Evolutionary conservation across 2,329 filamentous ascomycete species (phyloP).

Genomic region (Microascus cirrosus): DNA sequence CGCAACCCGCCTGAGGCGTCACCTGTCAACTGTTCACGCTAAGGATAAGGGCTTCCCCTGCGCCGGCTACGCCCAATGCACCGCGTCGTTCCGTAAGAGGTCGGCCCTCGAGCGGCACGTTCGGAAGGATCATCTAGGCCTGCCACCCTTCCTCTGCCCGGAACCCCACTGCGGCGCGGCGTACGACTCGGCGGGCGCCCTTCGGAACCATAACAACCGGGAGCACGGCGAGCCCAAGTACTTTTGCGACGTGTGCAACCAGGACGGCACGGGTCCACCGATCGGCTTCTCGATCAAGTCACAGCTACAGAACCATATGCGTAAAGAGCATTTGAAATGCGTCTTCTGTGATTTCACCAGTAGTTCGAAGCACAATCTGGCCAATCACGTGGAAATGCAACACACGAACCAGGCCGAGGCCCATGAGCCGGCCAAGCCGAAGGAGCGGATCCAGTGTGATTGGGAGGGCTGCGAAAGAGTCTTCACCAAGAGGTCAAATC

Average conservation of each 20-base stretch:
- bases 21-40: conserved; percentile 63
- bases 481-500: conserved; percentile 77
- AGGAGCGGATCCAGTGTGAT: conserved; percentile 45
- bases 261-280: conserved; percentile 24
- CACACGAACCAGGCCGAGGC: conserved; percentile 55
- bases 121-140: conserved; percentile 59
- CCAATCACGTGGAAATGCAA: conserved; percentile 66
- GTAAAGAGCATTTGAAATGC: conserved; percentile 64
- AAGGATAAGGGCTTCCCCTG: conserved; percentile 61
- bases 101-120: conserved; percentile 78
- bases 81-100: conserved; percentile 75
- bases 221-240: conserved; percentile 61
- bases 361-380: conserved; percentile 53
- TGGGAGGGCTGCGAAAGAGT: conserved; percentile 58
- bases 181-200: conserved; percentile 62
- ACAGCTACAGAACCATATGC: conserved; percentile 63
- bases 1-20: conserved; percentile 63
- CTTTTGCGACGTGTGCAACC: conserved; percentile 64
- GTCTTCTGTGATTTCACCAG: conserved; percentile 62
- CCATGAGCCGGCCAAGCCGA: conserved; percentile 42
- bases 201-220: conserved; percentile 60
- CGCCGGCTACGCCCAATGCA: conserved; percentile 57
- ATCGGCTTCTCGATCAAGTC: conserved; percentile 61
- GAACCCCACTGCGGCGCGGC: conserved; percentile 49
- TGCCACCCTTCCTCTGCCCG: conserved; percentile 61